Percentiles rank a stretch among this genome's conserved stretches.
These are phyloP conservation scores for Crithidia bombi DNA, from an alignment of 208 protist species.

Conservation along the genomic window DNA sequence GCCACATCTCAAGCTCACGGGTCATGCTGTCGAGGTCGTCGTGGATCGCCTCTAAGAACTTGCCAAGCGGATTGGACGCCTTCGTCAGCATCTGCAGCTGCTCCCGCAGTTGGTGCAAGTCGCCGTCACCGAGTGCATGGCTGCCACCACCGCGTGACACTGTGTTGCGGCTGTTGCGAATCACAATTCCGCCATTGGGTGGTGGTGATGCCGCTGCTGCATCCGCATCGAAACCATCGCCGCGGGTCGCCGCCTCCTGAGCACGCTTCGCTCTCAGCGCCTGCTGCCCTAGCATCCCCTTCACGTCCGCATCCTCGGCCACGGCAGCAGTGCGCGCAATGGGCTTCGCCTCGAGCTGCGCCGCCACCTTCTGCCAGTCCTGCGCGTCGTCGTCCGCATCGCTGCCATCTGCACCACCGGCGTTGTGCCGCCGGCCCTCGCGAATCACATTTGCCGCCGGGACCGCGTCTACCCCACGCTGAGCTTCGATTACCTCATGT, in stretches of 20 bases:
- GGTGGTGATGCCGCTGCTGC: constrained; percentile 15
- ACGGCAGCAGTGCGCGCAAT: constrained; percentile 35
- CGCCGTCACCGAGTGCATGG: constrained; percentile 63
- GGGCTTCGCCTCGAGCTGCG: constrained; percentile 66
- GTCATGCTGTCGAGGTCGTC: constrained; percentile 92
- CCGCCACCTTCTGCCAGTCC: constrained; percentile 84
- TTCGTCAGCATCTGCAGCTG: constrained; percentile 91
- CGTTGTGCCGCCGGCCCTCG: constrained; percentile 46
- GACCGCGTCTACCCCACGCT: constrained; percentile 34
- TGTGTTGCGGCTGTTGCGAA: constrained; percentile 54
- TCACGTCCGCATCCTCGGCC: constrained; percentile 62
- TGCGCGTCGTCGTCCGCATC: constrained; percentile 48
- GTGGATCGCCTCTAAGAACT: constrained; percentile 86
- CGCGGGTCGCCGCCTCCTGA: constrained; percentile 60
- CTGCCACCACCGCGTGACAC: constrained; percentile 35
- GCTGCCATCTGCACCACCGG: background rate
- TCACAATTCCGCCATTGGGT: constrained; percentile 68
- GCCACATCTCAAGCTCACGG: constrained; percentile 91
- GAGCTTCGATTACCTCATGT: constrained; percentile 72
- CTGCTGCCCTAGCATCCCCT: constrained; percentile 83
- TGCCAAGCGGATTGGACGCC: constrained; percentile 88
- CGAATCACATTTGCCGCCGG: constrained; percentile 65
- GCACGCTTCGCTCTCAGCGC: constrained; percentile 83
- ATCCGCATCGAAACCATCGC: constrained; percentile 18
- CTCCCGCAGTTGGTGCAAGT: constrained; percentile 83